Conservation (phyloP, 352 stramenopile species). For the Phytopythium boreale region DNA sequence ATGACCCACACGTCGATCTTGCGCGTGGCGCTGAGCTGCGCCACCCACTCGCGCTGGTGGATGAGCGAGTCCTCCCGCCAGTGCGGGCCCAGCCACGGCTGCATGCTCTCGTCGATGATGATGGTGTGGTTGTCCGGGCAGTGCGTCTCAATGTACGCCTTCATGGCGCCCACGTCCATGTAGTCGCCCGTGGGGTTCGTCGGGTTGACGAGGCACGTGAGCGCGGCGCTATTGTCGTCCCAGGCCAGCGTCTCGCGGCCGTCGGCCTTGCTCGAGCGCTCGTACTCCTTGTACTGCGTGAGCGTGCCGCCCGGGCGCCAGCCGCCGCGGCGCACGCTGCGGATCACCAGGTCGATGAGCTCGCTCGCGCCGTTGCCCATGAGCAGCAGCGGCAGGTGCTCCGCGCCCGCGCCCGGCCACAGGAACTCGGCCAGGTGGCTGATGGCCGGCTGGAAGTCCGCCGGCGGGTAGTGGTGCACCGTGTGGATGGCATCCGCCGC, state of each 20-base stretch:
- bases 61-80: slow-evolving; percentile 88
- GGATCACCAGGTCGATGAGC: slow-evolving; percentile 88
- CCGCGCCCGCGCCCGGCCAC: slow-evolving; percentile 48
- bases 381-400: slow-evolving; percentile 65
- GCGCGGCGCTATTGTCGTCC: slow-evolving; percentile 62
- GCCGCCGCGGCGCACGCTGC: slow-evolving; percentile 65
- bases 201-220: slow-evolving; percentile 89
- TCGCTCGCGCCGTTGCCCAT: slow-evolving; percentile 85
- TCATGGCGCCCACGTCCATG: slow-evolving; percentile 76
- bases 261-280: slow-evolving; percentile 80
- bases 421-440: slow-evolving; percentile 88
- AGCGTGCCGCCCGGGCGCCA: slow-evolving; percentile 71
- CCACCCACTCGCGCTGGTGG: slow-evolving; percentile 81
- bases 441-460: slow-evolving; percentile 88
- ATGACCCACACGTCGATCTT: slow-evolving; percentile 90
- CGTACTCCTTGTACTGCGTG: slow-evolving; percentile 89
- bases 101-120: slow-evolving; percentile 91
- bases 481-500: slow-evolving; percentile 71
- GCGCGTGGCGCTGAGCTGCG: slow-evolving; percentile 64
- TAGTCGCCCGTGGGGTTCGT: slow-evolving; percentile 91
- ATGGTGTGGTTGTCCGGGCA: slow-evolving; percentile 87
- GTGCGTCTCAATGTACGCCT: slow-evolving; percentile 82
- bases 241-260: slow-evolving; percentile 74
- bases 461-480: slow-evolving; percentile 88
- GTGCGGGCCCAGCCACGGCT: slow-evolving; percentile 83